These are phyloP conservation scores for Botrytis cinerea DNA, from an alignment of 2,329 filamentous ascomycete species.

Conservation along the genomic window DNA sequence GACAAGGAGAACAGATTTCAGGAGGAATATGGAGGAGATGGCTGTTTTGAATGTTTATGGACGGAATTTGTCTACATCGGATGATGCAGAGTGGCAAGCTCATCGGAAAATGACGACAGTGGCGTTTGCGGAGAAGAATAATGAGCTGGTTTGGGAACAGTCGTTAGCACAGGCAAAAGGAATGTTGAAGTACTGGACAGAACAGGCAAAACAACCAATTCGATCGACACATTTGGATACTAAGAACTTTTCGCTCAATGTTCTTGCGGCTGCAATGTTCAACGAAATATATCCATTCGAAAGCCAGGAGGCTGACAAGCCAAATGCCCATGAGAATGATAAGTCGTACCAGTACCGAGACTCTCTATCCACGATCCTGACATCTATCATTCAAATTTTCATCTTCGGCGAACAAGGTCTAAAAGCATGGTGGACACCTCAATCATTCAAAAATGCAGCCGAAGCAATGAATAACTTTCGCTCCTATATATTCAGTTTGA, in stretches of 20 bases:
- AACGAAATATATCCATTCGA: conserved; percentile 21
- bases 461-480: background rate
- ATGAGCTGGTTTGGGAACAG: conserved; percentile 12
- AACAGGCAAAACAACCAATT: background rate
- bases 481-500: conserved; percentile 11
- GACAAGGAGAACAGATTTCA: background rate
- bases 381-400: background rate
- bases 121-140: conserved; percentile 3
- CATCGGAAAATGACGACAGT: conserved; percentile 18
- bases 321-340: background rate
- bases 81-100: conserved; percentile 6
- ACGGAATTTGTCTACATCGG: background rate
- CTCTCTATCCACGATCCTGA: conserved; percentile 5
- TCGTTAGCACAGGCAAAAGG: background rate
- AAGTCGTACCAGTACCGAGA: conserved; percentile 13
- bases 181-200: conserved; percentile 8
- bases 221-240: conserved; percentile 3
- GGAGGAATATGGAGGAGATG: conserved; percentile 18
- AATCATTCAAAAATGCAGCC: background rate
- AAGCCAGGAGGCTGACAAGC: background rate
- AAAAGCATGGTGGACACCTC: conserved; percentile 6
- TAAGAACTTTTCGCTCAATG: conserved; percentile 2
- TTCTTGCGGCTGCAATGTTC: conserved; percentile 17
- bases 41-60: conserved; percentile 12
- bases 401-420: conserved; percentile 9